These are phyloP conservation scores for Primulina eburnea DNA, from an alignment of 257 asterid species.

Conservation along the genomic window DNA sequence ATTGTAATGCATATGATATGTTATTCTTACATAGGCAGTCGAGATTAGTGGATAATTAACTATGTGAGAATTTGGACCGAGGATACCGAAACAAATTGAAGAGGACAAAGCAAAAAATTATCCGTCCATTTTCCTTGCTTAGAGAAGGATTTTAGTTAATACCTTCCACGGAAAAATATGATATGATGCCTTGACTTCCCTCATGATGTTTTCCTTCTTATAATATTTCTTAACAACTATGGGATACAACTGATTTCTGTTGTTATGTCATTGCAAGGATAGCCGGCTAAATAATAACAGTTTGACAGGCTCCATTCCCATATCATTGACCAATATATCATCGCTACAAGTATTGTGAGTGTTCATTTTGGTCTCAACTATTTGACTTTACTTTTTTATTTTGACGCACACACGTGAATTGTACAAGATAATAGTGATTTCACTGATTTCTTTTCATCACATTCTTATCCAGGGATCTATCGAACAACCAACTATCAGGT, in stretches of 20 bases:
- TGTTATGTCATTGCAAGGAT: conserved; percentile 47
- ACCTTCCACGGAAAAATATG: neutral
- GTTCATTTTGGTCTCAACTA: conserved; percentile 14
- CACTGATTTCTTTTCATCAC: conserved; percentile 9
- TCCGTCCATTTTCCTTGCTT: neutral
- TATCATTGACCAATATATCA: conserved; percentile 77
- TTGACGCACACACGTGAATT: neutral
- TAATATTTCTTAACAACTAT: conserved; percentile 8
- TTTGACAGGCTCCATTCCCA: conserved; percentile 70
- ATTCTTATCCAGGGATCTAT: conserved; percentile 67
- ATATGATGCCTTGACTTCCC: neutral
- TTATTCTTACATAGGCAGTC: too few relatives aligned
- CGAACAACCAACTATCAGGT: conserved; percentile 86
- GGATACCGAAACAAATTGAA: neutral
- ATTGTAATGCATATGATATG: too few relatives aligned
- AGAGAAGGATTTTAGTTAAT: neutral
- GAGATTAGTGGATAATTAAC: too few relatives aligned
- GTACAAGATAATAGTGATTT: neutral
- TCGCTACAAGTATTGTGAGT: conserved; percentile 95
- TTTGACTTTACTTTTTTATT: neutral
- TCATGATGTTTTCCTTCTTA: conserved; percentile 3
- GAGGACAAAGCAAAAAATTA: neutral
- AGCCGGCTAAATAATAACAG: conserved; percentile 96
- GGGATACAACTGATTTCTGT: conserved; percentile 23
- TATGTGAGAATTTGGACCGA: too few relatives aligned